Evolutionary conservation across 768 basidiomycete species (phyloP).

Genomic region (Suillus discolor): DNA sequence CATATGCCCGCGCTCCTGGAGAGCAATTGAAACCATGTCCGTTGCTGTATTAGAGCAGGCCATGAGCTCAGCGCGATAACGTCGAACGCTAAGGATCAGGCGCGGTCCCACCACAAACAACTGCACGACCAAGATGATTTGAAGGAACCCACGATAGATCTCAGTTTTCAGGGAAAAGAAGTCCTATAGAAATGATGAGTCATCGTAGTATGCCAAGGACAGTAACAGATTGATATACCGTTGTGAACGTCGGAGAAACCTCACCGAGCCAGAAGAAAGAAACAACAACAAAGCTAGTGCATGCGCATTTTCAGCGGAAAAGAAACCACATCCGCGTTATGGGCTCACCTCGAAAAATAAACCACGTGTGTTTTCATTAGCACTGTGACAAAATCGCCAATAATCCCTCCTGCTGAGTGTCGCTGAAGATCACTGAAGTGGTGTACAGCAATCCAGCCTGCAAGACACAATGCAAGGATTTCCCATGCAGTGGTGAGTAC

Average conservation of each 20-base stretch:
- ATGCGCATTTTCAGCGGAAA: background rate
- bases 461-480: background rate
- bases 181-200: background rate
- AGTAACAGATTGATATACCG: background rate
- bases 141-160: background rate
- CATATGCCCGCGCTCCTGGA: background rate
- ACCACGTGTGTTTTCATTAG: background rate
- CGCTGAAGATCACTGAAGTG: background rate
- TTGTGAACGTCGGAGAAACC: background rate
- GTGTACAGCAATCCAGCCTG: background rate
- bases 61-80: background rate
- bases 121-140: background rate
- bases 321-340: background rate
- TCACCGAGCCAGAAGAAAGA: background rate
- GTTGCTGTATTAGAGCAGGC: background rate
- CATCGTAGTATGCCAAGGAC: background rate
- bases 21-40: background rate
- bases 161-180: background rate
- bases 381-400: background rate
- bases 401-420: conserved; percentile 1
- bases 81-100: background rate
- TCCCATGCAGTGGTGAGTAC: background rate
- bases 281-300: background rate
- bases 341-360: background rate
- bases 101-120: background rate